Base-by-base conservation (phyloP, 129 eudicot genomes). In the Chrysanthemum makinoi region DNA sequence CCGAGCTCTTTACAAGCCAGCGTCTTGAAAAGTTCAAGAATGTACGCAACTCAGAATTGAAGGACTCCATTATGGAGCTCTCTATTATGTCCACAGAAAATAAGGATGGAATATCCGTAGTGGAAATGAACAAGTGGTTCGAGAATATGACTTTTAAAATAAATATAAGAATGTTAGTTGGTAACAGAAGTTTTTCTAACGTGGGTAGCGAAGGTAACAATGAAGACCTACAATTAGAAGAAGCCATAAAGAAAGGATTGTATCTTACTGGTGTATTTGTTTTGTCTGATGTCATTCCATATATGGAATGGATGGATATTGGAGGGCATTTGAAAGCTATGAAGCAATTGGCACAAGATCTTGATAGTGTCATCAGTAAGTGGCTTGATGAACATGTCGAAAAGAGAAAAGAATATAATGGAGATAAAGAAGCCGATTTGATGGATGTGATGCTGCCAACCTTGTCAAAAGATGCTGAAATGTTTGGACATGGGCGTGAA, bases 251-350 rank as follows among this genome's bases (percentile, higher is more conserved):
- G 56, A 75, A 51, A 69, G 71, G 51, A 22, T 61, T 83, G 88
- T 79, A 80, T 30, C 82, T 86, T 35, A 54, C 71, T 12, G 88
- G 88, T 9, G 75, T 76, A 55, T 81, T 86, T 50, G 83, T 86
- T 10, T 73, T 58, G 65, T 86, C 91, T 9, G 91, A 83, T 69
- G 63, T 75, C 11, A 72, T 86, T 79, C 88, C 88, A 0, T 49
- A 8, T 18, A 12, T 86, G 48, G 86, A 83, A 66, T 86, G 91
- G 91, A 3, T 83, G 80, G 91, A 86, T 52, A 72, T 86, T 48
- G 86, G 88, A 14, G 91, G 91, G 16, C 60, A 80, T 61, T 13
- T 86, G 58, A 83, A 79, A 62, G 73, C 65, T 10, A 75, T 83
- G 92, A 81, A 81, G 57, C 47, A 75, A 35, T 70, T 68, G 10